Conservation (phyloP, 768 basidiomycete species). For the Boletus vermiculosoides region DNA sequence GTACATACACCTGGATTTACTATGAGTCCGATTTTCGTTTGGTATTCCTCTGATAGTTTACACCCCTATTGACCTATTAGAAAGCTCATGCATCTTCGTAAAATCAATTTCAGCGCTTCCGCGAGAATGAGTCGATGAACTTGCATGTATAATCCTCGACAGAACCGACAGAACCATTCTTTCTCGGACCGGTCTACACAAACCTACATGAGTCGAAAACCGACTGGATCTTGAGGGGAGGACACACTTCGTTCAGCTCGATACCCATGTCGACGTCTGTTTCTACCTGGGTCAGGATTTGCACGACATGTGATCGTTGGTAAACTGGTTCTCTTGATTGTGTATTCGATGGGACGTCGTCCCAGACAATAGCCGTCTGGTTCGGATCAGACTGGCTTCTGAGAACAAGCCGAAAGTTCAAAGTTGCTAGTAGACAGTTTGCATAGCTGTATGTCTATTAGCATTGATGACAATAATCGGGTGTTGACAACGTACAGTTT, state of each 20-base stretch:
- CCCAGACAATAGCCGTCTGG: conserved; percentile 5
- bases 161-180: too few species aligned
- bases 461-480: not conserved
- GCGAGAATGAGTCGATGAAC: too few species aligned
- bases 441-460: conserved; percentile 8
- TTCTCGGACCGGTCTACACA: not conserved
- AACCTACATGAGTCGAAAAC: not conserved
- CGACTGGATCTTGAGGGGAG: too few species aligned
- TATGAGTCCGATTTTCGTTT: too few species aligned
- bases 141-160: too few species aligned
- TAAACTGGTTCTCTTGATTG: not conserved
- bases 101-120: too few species aligned
- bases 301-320: not conserved
- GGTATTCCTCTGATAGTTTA: too few species aligned
- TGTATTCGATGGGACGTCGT: not conserved
- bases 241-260: not conserved
- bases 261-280: too few species aligned
- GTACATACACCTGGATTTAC: too few species aligned
- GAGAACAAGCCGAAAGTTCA: conserved; percentile 17
- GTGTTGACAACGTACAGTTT: conserved; percentile 9
- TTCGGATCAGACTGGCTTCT: conserved; percentile 1
- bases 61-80: too few species aligned
- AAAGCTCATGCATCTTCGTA: too few species aligned
- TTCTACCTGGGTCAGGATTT: not conserved
- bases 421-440: conserved; percentile 9